Evolutionary conservation across 306 rosid genomes (phyloP).

Genomic region (Vigna radiata): DNA sequence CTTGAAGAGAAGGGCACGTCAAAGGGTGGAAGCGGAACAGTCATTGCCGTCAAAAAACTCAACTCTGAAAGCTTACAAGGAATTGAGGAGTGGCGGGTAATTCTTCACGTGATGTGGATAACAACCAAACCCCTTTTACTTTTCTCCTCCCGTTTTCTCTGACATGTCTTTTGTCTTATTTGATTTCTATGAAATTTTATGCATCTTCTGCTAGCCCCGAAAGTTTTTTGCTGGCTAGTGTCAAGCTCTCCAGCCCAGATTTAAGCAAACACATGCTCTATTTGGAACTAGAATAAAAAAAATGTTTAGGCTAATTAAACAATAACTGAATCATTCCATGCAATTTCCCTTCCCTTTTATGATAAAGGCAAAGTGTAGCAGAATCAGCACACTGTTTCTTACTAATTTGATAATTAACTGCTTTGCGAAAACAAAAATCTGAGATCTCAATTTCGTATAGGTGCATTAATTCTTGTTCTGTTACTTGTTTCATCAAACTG

Average conservation of each 20-base stretch:
- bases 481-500: conserved; percentile 19
- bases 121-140: neutral
- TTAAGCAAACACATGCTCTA: neutral
- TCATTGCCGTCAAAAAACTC: conserved; percentile 88
- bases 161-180: neutral
- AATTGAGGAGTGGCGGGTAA: conserved; percentile 91
- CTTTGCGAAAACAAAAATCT: neutral
- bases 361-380: conserved; percentile 3
- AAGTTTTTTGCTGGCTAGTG: neutral
- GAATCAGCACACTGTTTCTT: neutral
- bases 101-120: neutral
- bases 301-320: neutral
- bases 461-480: neutral
- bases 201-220: neutral
- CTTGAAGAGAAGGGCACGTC: conserved; percentile 70
- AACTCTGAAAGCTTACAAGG: conserved; percentile 94
- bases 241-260: neutral
- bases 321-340: neutral
- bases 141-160: neutral
- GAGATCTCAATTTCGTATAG: neutral
- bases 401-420: neutral
- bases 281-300: neutral
- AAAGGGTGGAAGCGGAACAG: conserved; percentile 61
- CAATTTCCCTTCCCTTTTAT: neutral
- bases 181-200: neutral